Evolutionary conservation across 371 early-diverging fungal species (phyloP).

Genomic region (Lichtheimia hyalospora): DNA sequence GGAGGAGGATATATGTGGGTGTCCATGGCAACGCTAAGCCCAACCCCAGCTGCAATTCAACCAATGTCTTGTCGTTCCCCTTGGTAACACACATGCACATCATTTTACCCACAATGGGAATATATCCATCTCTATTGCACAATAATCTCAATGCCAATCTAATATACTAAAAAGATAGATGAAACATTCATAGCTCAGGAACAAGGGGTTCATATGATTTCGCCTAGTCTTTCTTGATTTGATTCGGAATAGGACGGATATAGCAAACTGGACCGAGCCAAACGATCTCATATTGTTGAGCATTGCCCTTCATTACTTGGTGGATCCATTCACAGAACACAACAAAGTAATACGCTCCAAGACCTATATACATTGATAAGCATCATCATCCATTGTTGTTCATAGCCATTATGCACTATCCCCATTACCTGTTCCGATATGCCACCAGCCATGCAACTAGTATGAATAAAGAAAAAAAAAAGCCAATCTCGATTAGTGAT

Average conservation of each 20-base stretch:
- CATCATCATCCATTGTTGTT: not conserved
- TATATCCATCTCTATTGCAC: no score
- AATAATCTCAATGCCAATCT: no score
- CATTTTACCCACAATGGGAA: no score
- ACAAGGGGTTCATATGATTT: not conserved
- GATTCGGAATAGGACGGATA: constrained; percentile 15
- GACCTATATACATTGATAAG: constrained; percentile 14
- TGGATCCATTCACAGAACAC: constrained; percentile 41
- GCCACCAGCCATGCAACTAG: constrained; percentile 87
- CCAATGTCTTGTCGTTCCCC: no score
- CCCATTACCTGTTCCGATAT: constrained; percentile 57
- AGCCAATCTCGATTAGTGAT: constrained; percentile 6
- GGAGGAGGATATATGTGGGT: no score
- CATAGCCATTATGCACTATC: no score
- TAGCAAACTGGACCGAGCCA: constrained; percentile 44
- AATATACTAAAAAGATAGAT: no score
- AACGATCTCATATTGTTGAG: constrained; percentile 18
- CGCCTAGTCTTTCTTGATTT: not conserved
- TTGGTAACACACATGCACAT: no score
- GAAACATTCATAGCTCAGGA: not conserved
- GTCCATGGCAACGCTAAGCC: no score
- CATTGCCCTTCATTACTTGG: constrained; percentile 17
- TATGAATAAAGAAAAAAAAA: not conserved
- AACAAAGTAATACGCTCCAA: constrained; percentile 41
- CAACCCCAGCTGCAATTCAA: no score